Evolutionary conservation across 108 stramenopile species (phyloP).

Genomic region (Skeletonema marinoi): DNA sequence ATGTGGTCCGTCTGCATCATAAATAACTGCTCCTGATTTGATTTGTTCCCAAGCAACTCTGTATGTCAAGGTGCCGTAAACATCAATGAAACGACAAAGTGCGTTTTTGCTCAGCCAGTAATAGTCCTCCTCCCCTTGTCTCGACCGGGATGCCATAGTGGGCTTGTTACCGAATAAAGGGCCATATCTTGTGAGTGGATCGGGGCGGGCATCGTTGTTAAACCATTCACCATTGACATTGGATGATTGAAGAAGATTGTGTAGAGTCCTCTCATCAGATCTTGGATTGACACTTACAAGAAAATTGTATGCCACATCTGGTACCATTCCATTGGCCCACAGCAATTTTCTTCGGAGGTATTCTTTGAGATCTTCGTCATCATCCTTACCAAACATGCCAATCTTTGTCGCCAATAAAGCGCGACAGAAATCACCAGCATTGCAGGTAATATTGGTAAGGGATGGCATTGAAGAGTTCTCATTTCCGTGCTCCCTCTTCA

Average conservation of each 20-base stretch:
- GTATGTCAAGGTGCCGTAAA: not conserved
- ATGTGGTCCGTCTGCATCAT: not conserved
- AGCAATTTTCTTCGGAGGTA: not conserved
- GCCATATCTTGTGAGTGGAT: not conserved
- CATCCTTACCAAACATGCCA: not conserved
- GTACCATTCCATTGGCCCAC: not conserved
- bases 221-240: not conserved
- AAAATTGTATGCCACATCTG: not conserved
- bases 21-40: not conserved
- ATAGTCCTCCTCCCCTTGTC: not conserved
- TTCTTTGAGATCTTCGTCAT: not conserved
- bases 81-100: not conserved
- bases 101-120: not conserved
- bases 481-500: not conserved
- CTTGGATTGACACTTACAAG: not conserved
- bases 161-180: not conserved
- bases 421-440: not conserved
- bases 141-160: not conserved
- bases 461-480: not conserved
- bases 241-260: not conserved
- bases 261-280: not conserved
- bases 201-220: not conserved
- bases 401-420: not conserved
- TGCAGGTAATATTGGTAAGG: not conserved
- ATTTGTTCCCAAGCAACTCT: not conserved